Evolutionary conservation across 371 early-diverging fungal species (phyloP), one percentile per base, ranked within the genome.

Genomic region (Zychaea mexicana): DNA sequence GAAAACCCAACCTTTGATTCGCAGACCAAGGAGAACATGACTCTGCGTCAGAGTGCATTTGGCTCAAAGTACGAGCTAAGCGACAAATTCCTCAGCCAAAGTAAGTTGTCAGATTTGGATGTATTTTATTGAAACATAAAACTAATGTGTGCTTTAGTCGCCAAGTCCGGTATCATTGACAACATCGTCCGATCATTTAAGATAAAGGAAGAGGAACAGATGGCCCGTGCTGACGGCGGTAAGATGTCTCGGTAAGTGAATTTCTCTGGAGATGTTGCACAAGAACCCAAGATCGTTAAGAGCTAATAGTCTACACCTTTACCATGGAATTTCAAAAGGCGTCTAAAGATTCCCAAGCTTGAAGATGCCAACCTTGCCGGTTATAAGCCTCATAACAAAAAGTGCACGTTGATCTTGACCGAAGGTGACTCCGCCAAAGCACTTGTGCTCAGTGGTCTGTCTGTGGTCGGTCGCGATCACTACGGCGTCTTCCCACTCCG

Each of bases 341-440:
- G 98, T 28, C 82, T 90, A 2, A 95, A 96, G 19, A 93, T 99
- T 54, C 82, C 92, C 52, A 99, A 99, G 77, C 88, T 99, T 8
- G 99, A 98, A 57, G 99, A 99, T 78, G 99, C 99, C 42, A 99
- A 98, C 66, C 81, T 86, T 61, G 99, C 99, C 10, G 99, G 99
- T 27, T 88, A 94, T 0, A 73, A 78, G 30, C 74, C 74, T 2
- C 73, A 90, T 21, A 91, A 92, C 31, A 69, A 84, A 33, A 65
- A 96, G 7, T 99, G 99, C 78, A 99, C 99, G 0, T 79, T 99
- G 60, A 99, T 99, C 62, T 80, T 99, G 47, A 99, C 99, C 0
- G 99, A 99, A 84, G 99, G 99, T 81, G 99, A 99, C 69, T 99
- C 99, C 15, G 99, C 99, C 71, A 99, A 99, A 76, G 77, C 98